phyloP scores from a whole-genome alignment of 2,329 filamentous ascomycete species.

The Sordariomycetes sp. region DNA sequence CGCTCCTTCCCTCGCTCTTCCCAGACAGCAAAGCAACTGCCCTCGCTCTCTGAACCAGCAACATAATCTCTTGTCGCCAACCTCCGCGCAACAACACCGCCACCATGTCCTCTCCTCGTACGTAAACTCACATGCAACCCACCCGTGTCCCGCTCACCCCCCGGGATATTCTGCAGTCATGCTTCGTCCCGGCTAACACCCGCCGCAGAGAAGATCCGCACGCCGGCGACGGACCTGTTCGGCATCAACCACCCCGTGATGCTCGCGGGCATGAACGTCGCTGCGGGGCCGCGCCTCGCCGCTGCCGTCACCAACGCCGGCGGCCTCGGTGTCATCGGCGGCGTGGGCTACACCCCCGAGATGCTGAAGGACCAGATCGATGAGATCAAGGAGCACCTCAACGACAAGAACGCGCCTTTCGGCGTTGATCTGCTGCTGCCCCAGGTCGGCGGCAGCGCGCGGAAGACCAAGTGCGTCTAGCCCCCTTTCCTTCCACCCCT shows the following conservation, averaged over 20 bases:
- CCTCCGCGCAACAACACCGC: not conserved
- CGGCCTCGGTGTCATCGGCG: slow-evolving; percentile 91
- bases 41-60: not conserved
- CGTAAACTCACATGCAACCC: slow-evolving; percentile 30
- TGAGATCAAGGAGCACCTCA: slow-evolving; percentile 81
- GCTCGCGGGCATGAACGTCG: slow-evolving; percentile 98
- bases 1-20: not conserved
- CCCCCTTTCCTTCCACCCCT: not conserved
- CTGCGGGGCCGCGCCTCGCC: slow-evolving; percentile 89
- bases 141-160: not conserved
- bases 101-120: slow-evolving; percentile 73
- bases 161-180: not conserved
- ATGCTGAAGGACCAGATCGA: slow-evolving; percentile 94
- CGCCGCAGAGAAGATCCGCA: slow-evolving; percentile 70
- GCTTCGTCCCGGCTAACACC: not conserved
- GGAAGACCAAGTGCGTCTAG: slow-evolving; percentile 71
- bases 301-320: slow-evolving; percentile 96
- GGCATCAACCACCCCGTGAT: slow-evolving; percentile 95
- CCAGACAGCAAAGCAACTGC: slow-evolving; percentile 4
- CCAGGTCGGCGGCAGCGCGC: slow-evolving; percentile 85
- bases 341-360: slow-evolving; percentile 89
- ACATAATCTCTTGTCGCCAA: slow-evolving; percentile 14
- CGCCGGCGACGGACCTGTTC: slow-evolving; percentile 87
- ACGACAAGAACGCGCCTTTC: slow-evolving; percentile 89
- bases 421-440: slow-evolving; percentile 89